These are phyloP conservation scores for Kuraishia ogatae DNA, from an alignment of 805 yeast genomes.

Conservation along the genomic window DNA sequence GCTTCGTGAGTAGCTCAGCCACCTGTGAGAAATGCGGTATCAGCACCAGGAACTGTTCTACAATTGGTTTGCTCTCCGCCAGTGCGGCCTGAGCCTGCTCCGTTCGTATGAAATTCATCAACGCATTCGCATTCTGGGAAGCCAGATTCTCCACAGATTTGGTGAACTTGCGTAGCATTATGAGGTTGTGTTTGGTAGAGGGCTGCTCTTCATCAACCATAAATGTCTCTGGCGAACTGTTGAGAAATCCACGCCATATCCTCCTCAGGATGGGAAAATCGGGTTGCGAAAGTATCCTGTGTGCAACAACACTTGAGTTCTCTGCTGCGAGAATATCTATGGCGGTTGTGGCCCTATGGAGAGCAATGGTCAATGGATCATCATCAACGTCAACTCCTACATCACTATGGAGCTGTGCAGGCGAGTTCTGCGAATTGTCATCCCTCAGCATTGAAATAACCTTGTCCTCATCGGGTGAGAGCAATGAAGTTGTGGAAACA, in stretches of 20 bases:
- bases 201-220: neutral
- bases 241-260: conserved; percentile 23
- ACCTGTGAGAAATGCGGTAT: conserved; percentile 76
- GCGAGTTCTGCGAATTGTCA: neutral
- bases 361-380: conserved; percentile 9
- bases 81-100: conserved; percentile 33
- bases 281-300: conserved; percentile 2
- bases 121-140: conserved; percentile 71
- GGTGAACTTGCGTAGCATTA: conserved; percentile 43
- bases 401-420: neutral
- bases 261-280: conserved; percentile 14
- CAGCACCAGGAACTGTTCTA: conserved; percentile 68
- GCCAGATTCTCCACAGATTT: conserved; percentile 79
- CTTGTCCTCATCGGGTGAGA: neutral
- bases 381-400: neutral
- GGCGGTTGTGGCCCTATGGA: conserved; percentile 18
- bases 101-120: conserved; percentile 58
- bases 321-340: conserved; percentile 20
- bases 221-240: conserved; percentile 2
- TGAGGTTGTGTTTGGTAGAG: conserved; percentile 14
- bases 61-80: conserved; percentile 31
- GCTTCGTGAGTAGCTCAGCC: conserved; percentile 80
- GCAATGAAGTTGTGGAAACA: neutral
- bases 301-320: conserved; percentile 14
- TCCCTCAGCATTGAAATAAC: neutral